Base-by-base conservation (phyloP, 2,329 filamentous ascomycete species). In the Verticillium nonalfalfae region DNA sequence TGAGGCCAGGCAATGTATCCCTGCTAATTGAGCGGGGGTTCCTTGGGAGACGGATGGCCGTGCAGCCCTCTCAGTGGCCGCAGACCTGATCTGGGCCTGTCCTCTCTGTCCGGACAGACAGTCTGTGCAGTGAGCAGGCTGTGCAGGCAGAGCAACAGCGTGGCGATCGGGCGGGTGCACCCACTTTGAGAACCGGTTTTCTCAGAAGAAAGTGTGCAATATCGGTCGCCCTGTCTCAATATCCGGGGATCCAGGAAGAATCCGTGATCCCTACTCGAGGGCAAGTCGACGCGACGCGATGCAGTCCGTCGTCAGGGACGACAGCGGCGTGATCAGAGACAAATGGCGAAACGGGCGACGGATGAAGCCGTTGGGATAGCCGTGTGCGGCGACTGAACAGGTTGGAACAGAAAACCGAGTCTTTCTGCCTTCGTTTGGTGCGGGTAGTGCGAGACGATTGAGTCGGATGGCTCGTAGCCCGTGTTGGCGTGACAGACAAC, bases 11-110 rank as follows among this genome's bases (percentile, higher is more conserved):
- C 60, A 54, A 60, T 40, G 59, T 35, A 65, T 58, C 64, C 64
- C 62, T 59, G 33, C 56, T 52, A 40, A 40, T 45, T 58, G 57
- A 36, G 62, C 56, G 60, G 63, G 64, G 64, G 59, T 63, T 65
- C 64, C 64, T 64, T 61, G 59, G 64, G 64, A 62, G 61, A 65
- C 64, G 40, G 61, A 39, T 50, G 45, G 45, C 18, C 45, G 45
- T 52, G 45, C 45, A 52, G 45, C 45, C n/a, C 45, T 52, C 45
- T 18, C 45, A 52, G 45, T 52, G 45, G 45, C 45, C 21, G 45
- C 45, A 18, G n/a, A 21, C 18, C 45, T 52, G 26, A 31, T 4
- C 26, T 31, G 5, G 26, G 26, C 26, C 26, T 31, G 26, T 31
- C 26, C 45, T 52, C 45, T n/a, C 40, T n/a, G 15, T 21, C 13